Evolutionary conservation across 805 yeast genomes (phyloP), one percentile per base, ranked within the genome.

Genomic region (Cyberlindnera mycetangii): DNA sequence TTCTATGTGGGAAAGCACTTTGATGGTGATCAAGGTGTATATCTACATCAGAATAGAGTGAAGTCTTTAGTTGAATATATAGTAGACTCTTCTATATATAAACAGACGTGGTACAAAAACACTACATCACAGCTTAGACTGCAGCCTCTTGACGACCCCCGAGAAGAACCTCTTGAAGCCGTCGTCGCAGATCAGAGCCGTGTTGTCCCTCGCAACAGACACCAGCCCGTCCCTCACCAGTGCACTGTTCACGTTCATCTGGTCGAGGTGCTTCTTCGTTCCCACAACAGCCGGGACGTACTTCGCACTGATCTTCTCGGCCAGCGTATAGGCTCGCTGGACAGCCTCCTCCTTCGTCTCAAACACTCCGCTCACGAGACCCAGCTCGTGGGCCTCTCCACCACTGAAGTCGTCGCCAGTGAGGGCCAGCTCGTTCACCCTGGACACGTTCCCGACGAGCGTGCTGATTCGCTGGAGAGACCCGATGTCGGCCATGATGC

Each of bases 401-500:
- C 77, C 74, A 14, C 65, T 64, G 48, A 83, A 83, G 11, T 63
- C 60, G 20, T 75, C 75, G 8, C 83, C 92, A 0, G 89, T 80
- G 50, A 79, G 70, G 5, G 85, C 79, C 38, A 78, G 63, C 52
- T 82, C 85, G 58, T 72, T 74, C 48, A 83, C 64, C 66, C 77
- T 70, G 5, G 87, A 79, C 14, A 68, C 64, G 59, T 82, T 82
- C 34, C 72, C 73, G 16, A 74, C 73, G 1, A 81, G 45, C 16
- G 58, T 56, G 5, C 87, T 83, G 45, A 84, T 56, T 57, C 92
- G 70, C 63, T 85, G 90, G 46, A 85, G 67, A 1, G 86, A 73
- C 5, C 95, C 95, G 56, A 85, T 83, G 59, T 86, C 93, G 2
- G 93, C 89, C 31, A 86, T 75, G 58, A 86, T 71, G 3, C 92